Percentiles rank a stretch among this genome's conserved stretches.
Evolutionary conservation across 1,284 basidiomycete species (phyloP).

Genomic region (Coniophora puteana): DNA sequence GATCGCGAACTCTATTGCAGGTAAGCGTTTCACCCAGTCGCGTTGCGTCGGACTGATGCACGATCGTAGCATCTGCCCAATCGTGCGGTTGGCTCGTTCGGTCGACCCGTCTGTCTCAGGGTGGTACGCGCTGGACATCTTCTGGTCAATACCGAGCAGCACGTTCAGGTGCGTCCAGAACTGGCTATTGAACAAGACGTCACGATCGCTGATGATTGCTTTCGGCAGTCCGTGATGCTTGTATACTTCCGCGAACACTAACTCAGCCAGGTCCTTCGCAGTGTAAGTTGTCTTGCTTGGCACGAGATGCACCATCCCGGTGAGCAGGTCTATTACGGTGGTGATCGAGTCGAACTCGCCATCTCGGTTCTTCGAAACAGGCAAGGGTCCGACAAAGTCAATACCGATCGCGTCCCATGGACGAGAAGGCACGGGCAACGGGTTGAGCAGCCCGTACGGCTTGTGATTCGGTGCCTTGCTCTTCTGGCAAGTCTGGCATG

Average conservation of each 20-base stretch:
- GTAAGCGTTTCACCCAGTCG: slow-evolving; percentile 13
- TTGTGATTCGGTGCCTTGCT: slow-evolving; percentile 28
- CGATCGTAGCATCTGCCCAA: slow-evolving; percentile 27
- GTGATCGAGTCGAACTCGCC: slow-evolving; percentile 32
- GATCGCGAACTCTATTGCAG: slow-evolving; percentile 21
- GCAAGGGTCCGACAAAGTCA: slow-evolving; percentile 41
- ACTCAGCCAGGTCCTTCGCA: slow-evolving; percentile 21
- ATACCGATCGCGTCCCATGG: slow-evolving; percentile 37
- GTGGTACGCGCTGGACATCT: slow-evolving; percentile 41
- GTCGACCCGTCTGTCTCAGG: slow-evolving; percentile 41
- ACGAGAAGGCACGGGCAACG: slow-evolving; percentile 23
- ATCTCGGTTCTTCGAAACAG: slow-evolving; percentile 24
- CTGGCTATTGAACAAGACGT: slow-evolving; percentile 36
- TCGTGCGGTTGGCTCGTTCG: slow-evolving; percentile 34
- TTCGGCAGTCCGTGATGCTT: slow-evolving; percentile 21
- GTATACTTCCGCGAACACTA: slow-evolving; percentile 20
- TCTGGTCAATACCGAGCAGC: slow-evolving; percentile 30
- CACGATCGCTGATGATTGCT: slow-evolving; percentile 37
- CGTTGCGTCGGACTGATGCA: slow-evolving; percentile 11
- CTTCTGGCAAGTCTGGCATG: slow-evolving; percentile 25
- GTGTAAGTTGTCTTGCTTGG: slow-evolving; percentile 13
- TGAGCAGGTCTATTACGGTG: slow-evolving; percentile 27
- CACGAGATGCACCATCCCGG: slow-evolving; percentile 22
- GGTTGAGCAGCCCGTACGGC: slow-evolving; percentile 29
- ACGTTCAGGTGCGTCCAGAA: slow-evolving; percentile 38